Evolutionary conservation across 768 basidiomycete genomes (phyloP).

Genomic region (Auricularia heimuer): DNA sequence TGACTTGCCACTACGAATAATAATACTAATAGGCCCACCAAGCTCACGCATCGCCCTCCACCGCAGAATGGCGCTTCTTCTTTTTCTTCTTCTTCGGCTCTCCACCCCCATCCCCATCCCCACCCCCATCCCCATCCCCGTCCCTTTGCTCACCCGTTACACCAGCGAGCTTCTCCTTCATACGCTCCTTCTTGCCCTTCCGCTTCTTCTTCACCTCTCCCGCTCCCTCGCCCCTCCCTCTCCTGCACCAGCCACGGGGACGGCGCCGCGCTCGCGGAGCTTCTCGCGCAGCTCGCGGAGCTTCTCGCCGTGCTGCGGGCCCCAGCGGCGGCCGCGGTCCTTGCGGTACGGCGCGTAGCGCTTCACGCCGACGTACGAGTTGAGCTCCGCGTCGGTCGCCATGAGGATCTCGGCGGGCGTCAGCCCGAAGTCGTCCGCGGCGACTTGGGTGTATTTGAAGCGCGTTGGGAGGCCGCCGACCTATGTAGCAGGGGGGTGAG

Average conservation of each 20-base stretch:
- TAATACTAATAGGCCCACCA: no score
- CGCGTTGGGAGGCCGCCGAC: conserved; percentile 84
- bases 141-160: no score
- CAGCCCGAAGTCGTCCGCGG: conserved; percentile 55
- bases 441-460: conserved; percentile 79
- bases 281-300: conserved; percentile 64
- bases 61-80: no score
- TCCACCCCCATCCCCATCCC: no score
- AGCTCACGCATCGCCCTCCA: no score
- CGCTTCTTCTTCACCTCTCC: conserved; percentile 13
- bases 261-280: conserved; percentile 26
- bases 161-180: conserved; percentile 8
- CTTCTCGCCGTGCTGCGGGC: conserved; percentile 49
- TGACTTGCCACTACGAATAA: no score
- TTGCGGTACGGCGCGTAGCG: conserved; percentile 85
- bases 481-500: conserved; percentile 29
- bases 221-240: neutral
- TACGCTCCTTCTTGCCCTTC: conserved; percentile 25
- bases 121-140: no score
- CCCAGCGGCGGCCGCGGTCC: conserved; percentile 47
- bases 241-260: neutral
- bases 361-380: conserved; percentile 82
- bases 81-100: no score
- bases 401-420: conserved; percentile 79
- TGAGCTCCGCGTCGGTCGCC: conserved; percentile 88